phyloP scores from a whole-genome alignment of 768 basidiomycete genomes.

The Termitomyces eurrhizus region DNA sequence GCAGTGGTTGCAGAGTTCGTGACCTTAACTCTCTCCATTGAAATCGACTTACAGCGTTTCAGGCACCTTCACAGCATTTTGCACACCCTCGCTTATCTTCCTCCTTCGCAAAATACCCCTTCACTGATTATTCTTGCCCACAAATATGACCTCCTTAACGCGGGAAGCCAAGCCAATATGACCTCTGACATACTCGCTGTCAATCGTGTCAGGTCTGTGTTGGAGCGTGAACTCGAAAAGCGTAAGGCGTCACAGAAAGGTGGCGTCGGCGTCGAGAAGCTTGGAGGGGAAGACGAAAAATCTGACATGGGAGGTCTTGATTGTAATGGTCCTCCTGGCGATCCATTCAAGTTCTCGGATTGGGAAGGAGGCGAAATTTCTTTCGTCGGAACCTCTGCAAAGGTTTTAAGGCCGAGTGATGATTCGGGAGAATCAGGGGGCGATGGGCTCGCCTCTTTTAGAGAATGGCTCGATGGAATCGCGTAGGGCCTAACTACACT shows the following conservation, averaged over 20 bases:
- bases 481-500: background rate
- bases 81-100: conserved; percentile 65
- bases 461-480: conserved; percentile 45
- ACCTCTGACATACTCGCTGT: conserved; percentile 47
- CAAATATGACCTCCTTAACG: conserved; percentile 69
- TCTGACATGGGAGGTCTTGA: conserved; percentile 74
- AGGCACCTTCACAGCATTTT: conserved; percentile 76
- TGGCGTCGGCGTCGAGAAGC: conserved; percentile 66
- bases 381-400: conserved; percentile 59
- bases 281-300: conserved; percentile 65
- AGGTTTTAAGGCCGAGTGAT: conserved; percentile 17
- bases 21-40: background rate
- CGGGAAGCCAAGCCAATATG: conserved; percentile 32
- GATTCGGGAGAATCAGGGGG: conserved; percentile 33
- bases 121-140: conserved; percentile 67
- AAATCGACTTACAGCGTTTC: conserved; percentile 4
- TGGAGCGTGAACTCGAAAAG: conserved; percentile 84
- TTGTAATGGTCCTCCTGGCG: conserved; percentile 49
- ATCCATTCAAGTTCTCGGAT: conserved; percentile 65
- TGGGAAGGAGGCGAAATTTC: conserved; percentile 85
- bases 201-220: conserved; percentile 67
- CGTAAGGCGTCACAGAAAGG: conserved; percentile 59
- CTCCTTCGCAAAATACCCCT: conserved; percentile 64
- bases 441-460: conserved; percentile 39
- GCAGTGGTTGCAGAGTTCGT: conserved; percentile 77